A percentile compares a stretch with the other conserved stretches of the same genome.
Conservation (phyloP, 306 rosid genomes). For the Quercus bicolor region DNA sequence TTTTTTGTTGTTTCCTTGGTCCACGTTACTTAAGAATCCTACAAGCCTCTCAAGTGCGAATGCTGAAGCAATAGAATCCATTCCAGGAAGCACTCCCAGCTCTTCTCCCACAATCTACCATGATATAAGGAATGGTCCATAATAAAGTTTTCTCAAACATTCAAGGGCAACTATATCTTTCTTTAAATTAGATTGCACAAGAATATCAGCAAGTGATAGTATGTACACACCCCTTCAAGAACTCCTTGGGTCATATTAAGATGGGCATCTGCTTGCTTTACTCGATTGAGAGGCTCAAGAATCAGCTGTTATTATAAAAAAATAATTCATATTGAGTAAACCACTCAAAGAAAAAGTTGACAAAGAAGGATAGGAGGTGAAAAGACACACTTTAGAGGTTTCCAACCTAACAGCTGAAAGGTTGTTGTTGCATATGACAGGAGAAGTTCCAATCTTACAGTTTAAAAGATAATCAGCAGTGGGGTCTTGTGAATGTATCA, state of each 20-base stretch:
- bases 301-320: conserved; percentile 57
- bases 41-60: conserved; percentile 66
- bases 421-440: conserved; percentile 54
- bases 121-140: conserved; percentile 5
- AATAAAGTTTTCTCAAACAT: neutral
- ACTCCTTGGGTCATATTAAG: conserved; percentile 84
- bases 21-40: conserved; percentile 43
- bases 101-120: conserved; percentile 91
- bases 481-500: conserved; percentile 80
- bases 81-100: conserved; percentile 91
- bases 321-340: conserved; percentile 16
- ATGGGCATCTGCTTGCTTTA: conserved; percentile 80
- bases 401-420: conserved; percentile 93
- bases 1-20: conserved; percentile 37
- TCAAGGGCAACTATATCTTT: conserved; percentile 6
- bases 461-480: conserved; percentile 76
- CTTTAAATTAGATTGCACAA: conserved; percentile 10
- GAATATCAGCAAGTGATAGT: conserved; percentile 19
- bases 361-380: conserved; percentile 18
- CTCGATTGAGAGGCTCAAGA: conserved; percentile 71
- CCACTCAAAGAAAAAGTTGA: conserved; percentile 1
- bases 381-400: conserved; percentile 72
- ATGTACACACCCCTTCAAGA: conserved; percentile 93
- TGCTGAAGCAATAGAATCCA: conserved; percentile 69
- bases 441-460: conserved; percentile 79